Percentiles rank a stretch among this genome's conserved stretches.
These are phyloP conservation scores for Fusarium chuoi DNA, from an alignment of 2,329 filamentous ascomycete genomes.

Conservation along the genomic window DNA sequence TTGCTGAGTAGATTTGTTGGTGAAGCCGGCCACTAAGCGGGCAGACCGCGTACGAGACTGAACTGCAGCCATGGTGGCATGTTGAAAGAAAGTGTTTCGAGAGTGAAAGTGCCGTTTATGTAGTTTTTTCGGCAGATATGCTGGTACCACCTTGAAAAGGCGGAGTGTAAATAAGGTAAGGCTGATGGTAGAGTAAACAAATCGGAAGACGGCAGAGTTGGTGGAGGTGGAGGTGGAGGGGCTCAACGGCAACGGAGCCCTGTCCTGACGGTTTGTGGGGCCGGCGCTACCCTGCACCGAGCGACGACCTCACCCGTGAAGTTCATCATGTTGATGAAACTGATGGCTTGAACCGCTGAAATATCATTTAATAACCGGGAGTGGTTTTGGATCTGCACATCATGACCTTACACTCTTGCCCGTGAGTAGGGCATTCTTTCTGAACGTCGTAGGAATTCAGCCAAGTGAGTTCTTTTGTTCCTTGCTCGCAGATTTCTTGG, in stretches of 20 bases:
- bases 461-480: too few species aligned
- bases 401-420: too few species aligned
- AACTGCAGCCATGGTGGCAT: conserved; percentile 41
- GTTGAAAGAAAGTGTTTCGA: not conserved
- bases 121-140: conserved; percentile 24
- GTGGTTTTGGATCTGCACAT: too few species aligned
- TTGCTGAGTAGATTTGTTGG: conserved; percentile 32
- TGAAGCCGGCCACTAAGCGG: conserved; percentile 42
- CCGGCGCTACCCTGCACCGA: conserved; percentile 29
- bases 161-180: conserved; percentile 39
- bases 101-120: conserved; percentile 5
- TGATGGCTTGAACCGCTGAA: too few species aligned
- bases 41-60: conserved; percentile 44
- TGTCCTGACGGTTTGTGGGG: conserved; percentile 23
- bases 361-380: too few species aligned
- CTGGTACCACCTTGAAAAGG: conserved; percentile 25
- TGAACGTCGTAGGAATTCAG: too few species aligned
- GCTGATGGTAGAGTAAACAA: conserved; percentile 37
- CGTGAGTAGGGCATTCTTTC: too few species aligned
- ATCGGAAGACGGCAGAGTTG: conserved; percentile 14
- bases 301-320: not conserved
- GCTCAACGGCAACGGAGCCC: not conserved
- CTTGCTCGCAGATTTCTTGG: too few species aligned
- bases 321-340: not conserved
- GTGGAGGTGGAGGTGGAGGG: conserved; percentile 22